Evolutionary conservation across 1,284 basidiomycete genomes (phyloP), one percentile per base, ranked within the genome.

Genomic region (Papiliotrema flavescens): DNA sequence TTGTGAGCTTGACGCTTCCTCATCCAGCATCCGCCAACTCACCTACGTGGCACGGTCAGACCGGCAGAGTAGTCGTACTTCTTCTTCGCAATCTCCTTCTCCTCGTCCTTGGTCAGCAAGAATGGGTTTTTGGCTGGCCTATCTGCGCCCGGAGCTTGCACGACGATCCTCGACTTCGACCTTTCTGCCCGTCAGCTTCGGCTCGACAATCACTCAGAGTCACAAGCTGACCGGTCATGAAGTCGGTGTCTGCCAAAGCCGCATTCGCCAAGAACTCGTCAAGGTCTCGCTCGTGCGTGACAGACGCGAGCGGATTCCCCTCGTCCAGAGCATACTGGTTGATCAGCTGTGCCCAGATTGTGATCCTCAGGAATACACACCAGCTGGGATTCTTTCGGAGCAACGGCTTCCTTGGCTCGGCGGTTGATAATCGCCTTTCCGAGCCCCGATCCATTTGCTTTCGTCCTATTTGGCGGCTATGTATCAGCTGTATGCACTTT

Each of bases 181-280:
- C 91, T 84, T 74, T 98, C 96, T 89, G 71, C 24, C 36, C n/a
- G 26, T 42, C 19, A 51, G 45, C 51, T 43, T 13, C 52, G 24
- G 23, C 23, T 15, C 43, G n/a, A n/a, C n/a, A 47, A 36, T 15
- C 4, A 37, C 19, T 35, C 34, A 28, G 42, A 46, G 36, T 23
- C 23, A 28, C 17, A 7, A 24, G 71, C 83, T 49, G 59, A 92
- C 92, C 92, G 36, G 93, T 96, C n/a, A 92, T 93, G 70, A 99
- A 99, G 68, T 99, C 91, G 15, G 87, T 88, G 51, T 90, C 95
- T 20, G 96, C 96, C 49, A 99, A 80, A 61, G 91, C 88, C 3
- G 96, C 96, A 19, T 92, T 97, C 71, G 86, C 95, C 57, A 99
- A 78, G 74, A 99, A 98, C 75, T 95, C 93, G 65, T 98, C 95